These are phyloP conservation scores for Chenopodium quinoa DNA, from an alignment of 148 eudicot species.

Conservation along the genomic window DNA sequence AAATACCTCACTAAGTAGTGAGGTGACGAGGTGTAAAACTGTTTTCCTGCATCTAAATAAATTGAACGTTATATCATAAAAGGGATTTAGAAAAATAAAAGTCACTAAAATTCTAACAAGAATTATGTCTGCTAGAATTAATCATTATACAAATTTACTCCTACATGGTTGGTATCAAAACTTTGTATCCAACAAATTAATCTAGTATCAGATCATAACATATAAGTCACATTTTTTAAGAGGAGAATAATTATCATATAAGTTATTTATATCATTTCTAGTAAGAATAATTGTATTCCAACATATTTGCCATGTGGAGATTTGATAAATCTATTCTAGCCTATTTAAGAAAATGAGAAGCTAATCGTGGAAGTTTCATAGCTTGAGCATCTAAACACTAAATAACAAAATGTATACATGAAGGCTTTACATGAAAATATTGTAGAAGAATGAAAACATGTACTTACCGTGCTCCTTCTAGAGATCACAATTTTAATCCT, in stretches of 20 bases:
- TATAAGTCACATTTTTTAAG: no score
- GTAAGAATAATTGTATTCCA: neutral
- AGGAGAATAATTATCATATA: no score
- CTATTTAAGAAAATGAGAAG: neutral
- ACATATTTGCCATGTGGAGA: neutral
- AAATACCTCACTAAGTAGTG: no score
- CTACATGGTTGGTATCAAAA: neutral
- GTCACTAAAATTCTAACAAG: neutral
- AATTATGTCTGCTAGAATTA: neutral
- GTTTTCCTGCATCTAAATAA: no score
- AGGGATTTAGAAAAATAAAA: neutral
- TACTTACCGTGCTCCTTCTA: constrained; percentile 97
- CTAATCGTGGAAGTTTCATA: neutral
- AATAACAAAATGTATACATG: neutral
- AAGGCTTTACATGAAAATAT: neutral
- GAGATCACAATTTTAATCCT: constrained; percentile 54
- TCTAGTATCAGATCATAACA: neutral
- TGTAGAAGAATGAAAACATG: constrained; percentile 2
- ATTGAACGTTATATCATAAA: no score
- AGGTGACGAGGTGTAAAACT: no score
- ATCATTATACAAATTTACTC: neutral
- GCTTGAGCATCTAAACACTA: neutral
- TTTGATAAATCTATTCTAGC: neutral
- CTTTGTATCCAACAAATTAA: neutral
- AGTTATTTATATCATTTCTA: neutral